Conservation (phyloP, 2,329 filamentous ascomycete genomes). For the Nakataea oryzae region DNA sequence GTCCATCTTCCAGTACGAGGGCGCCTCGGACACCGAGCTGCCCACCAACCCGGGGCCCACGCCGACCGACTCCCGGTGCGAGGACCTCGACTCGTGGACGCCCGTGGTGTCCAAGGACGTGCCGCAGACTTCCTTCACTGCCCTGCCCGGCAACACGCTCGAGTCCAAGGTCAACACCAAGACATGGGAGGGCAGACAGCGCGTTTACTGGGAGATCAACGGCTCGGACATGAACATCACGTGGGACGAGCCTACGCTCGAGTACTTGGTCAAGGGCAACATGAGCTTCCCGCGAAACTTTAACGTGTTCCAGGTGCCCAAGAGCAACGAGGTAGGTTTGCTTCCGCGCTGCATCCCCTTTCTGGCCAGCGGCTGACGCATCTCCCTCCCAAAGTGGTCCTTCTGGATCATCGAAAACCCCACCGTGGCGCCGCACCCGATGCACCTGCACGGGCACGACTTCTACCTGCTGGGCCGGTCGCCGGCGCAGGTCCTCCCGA, state of each 20-base stretch:
- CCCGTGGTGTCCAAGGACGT: constrained; percentile 11
- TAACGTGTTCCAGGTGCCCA: constrained; percentile 11
- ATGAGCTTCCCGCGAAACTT: constrained; percentile 10
- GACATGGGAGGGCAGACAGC: constrained; percentile 15
- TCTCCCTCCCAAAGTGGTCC: constrained; percentile 14
- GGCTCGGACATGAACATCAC: constrained; percentile 18
- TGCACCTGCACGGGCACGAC: constrained; percentile 17
- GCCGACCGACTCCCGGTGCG: constrained; percentile 10
- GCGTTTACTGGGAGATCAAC: constrained; percentile 19
- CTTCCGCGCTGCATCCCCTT: constrained; percentile 13
- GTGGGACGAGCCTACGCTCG: constrained; percentile 24
- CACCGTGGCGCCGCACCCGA: constrained; percentile 13
- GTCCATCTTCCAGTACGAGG: constrained; percentile 26
- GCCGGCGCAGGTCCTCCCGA: constrained; percentile 1
- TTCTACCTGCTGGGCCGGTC: constrained; percentile 15
- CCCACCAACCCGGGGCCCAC: constrained; percentile 19
- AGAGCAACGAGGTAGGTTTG: constrained; percentile 9
- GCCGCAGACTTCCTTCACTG: constrained; percentile 7
- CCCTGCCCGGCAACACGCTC: constrained; percentile 8
- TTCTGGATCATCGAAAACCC: constrained; percentile 20
- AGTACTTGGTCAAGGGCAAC: constrained; percentile 19
- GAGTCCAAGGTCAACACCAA: constrained; percentile 8
- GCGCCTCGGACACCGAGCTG: constrained; percentile 15
- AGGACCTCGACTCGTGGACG: constrained; percentile 8
- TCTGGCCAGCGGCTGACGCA: constrained; percentile 2